Base-by-base conservation (phyloP, 257 asterid genomes). In the Gynochthodes officinalis region DNA sequence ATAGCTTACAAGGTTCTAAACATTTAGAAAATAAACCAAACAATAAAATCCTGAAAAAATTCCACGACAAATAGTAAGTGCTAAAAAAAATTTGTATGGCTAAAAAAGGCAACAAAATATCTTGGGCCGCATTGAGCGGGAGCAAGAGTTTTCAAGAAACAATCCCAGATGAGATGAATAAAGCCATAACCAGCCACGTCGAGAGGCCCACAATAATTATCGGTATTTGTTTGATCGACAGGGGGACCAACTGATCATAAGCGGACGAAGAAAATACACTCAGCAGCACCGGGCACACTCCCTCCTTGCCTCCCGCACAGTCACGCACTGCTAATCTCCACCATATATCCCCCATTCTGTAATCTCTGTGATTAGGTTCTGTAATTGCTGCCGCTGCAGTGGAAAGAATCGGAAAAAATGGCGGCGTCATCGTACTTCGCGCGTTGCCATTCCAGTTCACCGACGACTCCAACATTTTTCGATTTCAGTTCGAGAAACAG, bases 381-480 rank as follows among this genome's bases (percentile, higher is more conserved):
- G 70, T 14, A 40, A 14, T 16, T 60, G 19, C 19, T 53, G 16
- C 40, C 21, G 40, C 19, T 53, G 16, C 40, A 8, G 40, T 60
- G 40, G 25, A 39, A 49, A 40, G 27, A 59, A 4, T 14, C 16
- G 73, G 19, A 70, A 48, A 35, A 42, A 75, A 87, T 89, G 98
- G 89, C 92, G 85, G 72, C 87, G 70, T 78, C 84, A 4, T 75
- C 83, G 1, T 72, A 53, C 69, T 70, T 72, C 69, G 67, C 76
- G 64, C 61, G 46, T 48, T 82, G 66, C 75, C 52, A 40, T 27
- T 66, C 83, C 12, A 64, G 28, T 25, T 37, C 69, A 2, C 32
- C 33, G 25, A 79, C 82, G 18, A 80, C 77, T 48, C 73, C 86
- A 14, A 78, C 85, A 69, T 73, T 82, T 25, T 75, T 85, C 60